Evolutionary conservation across 108 stramenopile genomes (phyloP).

Genomic region (Mayamaea pseudoterrestris): DNA sequence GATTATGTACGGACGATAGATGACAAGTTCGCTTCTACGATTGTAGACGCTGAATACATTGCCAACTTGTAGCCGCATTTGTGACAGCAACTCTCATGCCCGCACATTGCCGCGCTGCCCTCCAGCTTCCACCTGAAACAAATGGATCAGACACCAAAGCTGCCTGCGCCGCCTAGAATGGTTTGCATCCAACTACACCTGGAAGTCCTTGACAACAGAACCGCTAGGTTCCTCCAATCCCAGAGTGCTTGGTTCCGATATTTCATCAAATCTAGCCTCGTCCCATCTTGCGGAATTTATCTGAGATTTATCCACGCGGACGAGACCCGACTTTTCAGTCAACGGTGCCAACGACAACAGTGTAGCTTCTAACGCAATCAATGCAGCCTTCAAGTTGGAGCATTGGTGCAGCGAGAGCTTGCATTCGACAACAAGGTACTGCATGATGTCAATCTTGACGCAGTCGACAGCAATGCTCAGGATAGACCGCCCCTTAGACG

Average conservation of each 20-base stretch:
- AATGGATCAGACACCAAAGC: too few relatives aligned
- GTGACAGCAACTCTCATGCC: too few relatives aligned
- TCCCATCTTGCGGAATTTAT: conserved; percentile 18
- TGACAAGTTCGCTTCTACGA: too few relatives aligned
- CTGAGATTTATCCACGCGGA: background rate
- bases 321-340: background rate
- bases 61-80: too few relatives aligned
- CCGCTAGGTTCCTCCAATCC: conserved; percentile 20
- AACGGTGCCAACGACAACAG: conserved; percentile 17
- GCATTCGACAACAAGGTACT: conserved; percentile 62
- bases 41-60: too few relatives aligned
- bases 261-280: conserved; percentile 16
- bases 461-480: conserved; percentile 59
- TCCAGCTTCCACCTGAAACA: too few relatives aligned
- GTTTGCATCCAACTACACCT: too few relatives aligned
- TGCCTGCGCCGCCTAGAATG: too few relatives aligned
- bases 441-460: conserved; percentile 43
- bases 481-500: conserved; percentile 62
- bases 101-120: too few relatives aligned
- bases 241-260: conserved; percentile 21
- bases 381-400: conserved; percentile 30
- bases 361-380: conserved; percentile 52
- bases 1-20: too few relatives aligned
- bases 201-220: too few relatives aligned
- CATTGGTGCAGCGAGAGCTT: conserved; percentile 48